Conservation (phyloP, 2,329 filamentous ascomycete genomes). For the Aspergillus piperis region DNA sequence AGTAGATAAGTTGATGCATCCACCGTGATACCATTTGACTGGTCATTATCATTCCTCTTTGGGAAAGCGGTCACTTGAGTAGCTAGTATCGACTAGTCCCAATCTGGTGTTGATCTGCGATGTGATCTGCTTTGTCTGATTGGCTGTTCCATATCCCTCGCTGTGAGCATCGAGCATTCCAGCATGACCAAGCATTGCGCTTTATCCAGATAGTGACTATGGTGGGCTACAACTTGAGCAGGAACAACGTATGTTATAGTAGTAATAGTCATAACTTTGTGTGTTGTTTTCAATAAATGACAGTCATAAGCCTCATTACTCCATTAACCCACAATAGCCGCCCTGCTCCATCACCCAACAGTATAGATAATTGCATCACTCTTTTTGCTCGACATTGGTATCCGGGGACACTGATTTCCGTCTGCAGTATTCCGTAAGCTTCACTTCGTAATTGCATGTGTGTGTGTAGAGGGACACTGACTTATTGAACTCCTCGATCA, state of each 20-base stretch:
- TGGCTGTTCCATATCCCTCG: not conserved
- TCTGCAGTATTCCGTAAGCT: not conserved
- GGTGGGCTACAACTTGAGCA: not conserved
- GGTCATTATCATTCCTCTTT: not conserved
- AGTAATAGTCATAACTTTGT: not conserved
- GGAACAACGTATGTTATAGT: not conserved
- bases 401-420: not conserved
- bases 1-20: constrained; percentile 6
- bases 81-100: not conserved
- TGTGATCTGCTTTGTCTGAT: not conserved
- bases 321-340: not conserved
- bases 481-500: constrained; percentile 46
- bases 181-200: not conserved
- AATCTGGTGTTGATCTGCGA: not conserved
- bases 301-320: not conserved
- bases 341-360: not conserved
- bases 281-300: not conserved
- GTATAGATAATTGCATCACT: not conserved
- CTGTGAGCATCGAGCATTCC: not conserved
- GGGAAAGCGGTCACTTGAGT: not conserved
- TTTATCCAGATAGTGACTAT: not conserved
- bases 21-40: not conserved
- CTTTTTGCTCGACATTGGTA: not conserved
- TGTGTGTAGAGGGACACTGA: not conserved
- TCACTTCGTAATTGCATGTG: too few species aligned